These are phyloP conservation scores for Citrullus mucosospermus DNA, from an alignment of 306 rosid species.

Conservation along the genomic window DNA sequence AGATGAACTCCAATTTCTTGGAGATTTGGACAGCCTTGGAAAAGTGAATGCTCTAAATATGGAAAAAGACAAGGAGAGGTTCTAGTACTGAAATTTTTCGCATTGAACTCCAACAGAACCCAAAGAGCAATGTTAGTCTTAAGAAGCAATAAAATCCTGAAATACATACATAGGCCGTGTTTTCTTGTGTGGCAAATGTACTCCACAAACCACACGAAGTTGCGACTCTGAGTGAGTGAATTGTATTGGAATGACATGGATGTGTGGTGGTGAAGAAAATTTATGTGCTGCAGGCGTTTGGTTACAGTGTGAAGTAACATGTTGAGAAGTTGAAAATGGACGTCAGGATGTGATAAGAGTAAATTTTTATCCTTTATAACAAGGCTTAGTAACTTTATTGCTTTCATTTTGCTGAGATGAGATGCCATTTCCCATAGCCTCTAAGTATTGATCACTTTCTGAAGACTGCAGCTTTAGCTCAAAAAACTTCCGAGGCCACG, in stretches of 20 bases:
- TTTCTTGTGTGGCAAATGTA: background rate
- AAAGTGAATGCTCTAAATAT: background rate
- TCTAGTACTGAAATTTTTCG: background rate
- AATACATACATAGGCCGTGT: background rate
- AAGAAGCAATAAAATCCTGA: background rate
- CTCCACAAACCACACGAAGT: background rate
- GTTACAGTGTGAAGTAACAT: background rate
- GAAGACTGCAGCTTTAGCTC: slow-evolving; percentile 76
- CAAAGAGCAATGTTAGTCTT: background rate
- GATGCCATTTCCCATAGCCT: background rate
- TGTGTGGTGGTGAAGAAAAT: background rate
- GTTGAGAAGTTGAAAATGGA: background rate
- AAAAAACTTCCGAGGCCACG: slow-evolving; percentile 75
- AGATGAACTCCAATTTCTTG: background rate
- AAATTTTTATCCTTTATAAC: background rate
- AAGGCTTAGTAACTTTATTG: background rate
- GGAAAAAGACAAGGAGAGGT: background rate
- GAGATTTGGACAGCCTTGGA: background rate
- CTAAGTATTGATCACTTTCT: slow-evolving; percentile 24
- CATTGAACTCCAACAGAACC: background rate
- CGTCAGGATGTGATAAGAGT: background rate
- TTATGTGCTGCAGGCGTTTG: background rate
- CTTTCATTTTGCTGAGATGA: background rate
- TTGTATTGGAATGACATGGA: background rate
- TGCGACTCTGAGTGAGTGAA: background rate